These are phyloP conservation scores for Sordariomycetes sp. DNA, from an alignment of 2,329 filamentous ascomycete genomes.

Conservation along the genomic window DNA sequence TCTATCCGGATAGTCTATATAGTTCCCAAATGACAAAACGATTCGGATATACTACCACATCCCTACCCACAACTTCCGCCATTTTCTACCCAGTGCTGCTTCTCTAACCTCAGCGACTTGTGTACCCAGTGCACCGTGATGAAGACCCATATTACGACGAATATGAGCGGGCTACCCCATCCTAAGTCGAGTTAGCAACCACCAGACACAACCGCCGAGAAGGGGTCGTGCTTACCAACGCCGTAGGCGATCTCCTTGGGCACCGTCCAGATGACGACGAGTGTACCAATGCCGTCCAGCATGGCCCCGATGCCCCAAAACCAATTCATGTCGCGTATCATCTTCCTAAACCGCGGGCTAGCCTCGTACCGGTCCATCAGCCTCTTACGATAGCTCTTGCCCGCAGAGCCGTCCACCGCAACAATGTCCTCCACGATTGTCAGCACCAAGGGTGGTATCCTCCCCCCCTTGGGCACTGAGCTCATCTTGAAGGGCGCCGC, in stretches of 20 bases:
- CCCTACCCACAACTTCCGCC: not conserved
- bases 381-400: conserved; percentile 26
- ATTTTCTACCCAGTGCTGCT: conserved; percentile 5
- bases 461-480: conserved; percentile 44
- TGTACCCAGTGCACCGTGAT: conserved; percentile 7
- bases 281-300: conserved; percentile 15
- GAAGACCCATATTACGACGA: conserved; percentile 6
- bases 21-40: too few species aligned
- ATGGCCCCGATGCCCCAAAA: conserved; percentile 26
- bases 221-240: conserved; percentile 1
- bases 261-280: conserved; percentile 7
- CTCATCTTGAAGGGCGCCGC: conserved; percentile 31
- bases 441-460: conserved; percentile 46
- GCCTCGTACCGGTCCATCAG: conserved; percentile 25
- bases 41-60: too few species aligned
- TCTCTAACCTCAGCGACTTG: conserved; percentile 6
- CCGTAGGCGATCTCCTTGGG: conserved; percentile 7
- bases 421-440: conserved; percentile 56
- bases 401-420: conserved; percentile 50
- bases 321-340: conserved; percentile 23
- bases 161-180: conserved; percentile 7
- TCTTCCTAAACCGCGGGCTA: conserved; percentile 24
- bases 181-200: not conserved
- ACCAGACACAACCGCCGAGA: not conserved
- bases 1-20: too few species aligned